phyloP scores from a whole-genome alignment of 148 eudicot genomes.

The Drosera capensis region DNA sequence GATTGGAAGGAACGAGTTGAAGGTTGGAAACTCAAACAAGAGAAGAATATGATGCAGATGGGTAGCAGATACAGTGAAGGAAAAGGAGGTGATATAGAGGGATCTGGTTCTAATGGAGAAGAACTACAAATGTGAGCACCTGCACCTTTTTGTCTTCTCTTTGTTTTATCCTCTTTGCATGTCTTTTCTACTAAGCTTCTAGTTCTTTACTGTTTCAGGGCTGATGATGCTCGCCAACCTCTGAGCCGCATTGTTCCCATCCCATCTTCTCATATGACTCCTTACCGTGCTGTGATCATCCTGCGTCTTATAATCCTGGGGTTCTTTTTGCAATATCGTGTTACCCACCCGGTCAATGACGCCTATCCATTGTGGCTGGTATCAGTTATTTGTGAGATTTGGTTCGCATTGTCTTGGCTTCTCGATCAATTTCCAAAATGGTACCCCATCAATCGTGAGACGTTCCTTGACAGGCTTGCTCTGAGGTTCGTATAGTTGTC shows the following conservation, averaged over 20 bases:
- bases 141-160: too few species aligned
- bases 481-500: constrained; percentile 32
- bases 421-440: constrained; percentile 98
- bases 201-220: constrained; percentile 48
- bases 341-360: constrained; percentile 80
- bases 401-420: constrained; percentile 98
- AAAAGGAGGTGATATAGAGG: constrained; percentile 82
- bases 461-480: constrained; percentile 89
- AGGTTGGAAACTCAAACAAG: constrained; percentile 97
- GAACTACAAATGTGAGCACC: constrained; percentile 84
- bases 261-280: constrained; percentile 68
- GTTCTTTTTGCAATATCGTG: constrained; percentile 89
- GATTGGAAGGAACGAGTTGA: constrained; percentile 99
- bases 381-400: constrained; percentile 90
- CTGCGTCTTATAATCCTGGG: constrained; percentile 78
- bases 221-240: constrained; percentile 90
- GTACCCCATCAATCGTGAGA: constrained; percentile 93
- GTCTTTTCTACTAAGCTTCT: too few species aligned
- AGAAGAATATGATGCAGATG: constrained; percentile 54
- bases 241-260: constrained; percentile 87
- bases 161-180: too few species aligned
- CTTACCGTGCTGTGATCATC: constrained; percentile 78
- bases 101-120: constrained; percentile 96
- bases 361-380: constrained; percentile 94
- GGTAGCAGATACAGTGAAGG: constrained; percentile 58